Evolutionary conservation across 2,329 filamentous ascomycete species (phyloP).

Genomic region (Arthroderma sp.): DNA sequence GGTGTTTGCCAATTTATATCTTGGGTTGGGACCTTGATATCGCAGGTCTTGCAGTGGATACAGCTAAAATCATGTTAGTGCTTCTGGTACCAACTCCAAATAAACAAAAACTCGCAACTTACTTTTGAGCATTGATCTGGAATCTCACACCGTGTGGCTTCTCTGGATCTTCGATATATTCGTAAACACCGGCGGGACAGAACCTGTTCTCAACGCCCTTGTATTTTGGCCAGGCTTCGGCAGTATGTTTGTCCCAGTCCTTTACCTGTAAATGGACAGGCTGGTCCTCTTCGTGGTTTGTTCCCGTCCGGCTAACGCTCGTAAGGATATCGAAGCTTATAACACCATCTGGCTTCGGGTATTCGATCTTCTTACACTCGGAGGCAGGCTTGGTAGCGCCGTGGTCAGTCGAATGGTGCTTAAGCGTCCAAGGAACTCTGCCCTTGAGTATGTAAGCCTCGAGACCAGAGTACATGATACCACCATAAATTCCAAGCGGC

Average conservation of each 20-base stretch:
- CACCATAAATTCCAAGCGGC: conserved; percentile 76
- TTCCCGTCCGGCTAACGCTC: conserved; percentile 85
- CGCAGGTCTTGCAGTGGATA: conserved; percentile 98
- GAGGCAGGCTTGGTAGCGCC: conserved; percentile 68
- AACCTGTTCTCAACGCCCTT: conserved; percentile 93
- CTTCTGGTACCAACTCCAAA: not conserved
- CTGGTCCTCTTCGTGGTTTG: conserved; percentile 97
- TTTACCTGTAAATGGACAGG: conserved; percentile 89
- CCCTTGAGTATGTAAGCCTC: conserved; percentile 83
- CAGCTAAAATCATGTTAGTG: conserved; percentile 46
- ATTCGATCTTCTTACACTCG: conserved; percentile 76
- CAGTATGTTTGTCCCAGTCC: conserved; percentile 85
- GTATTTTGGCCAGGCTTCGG: conserved; percentile 70
- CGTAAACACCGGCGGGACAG: conserved; percentile 93
- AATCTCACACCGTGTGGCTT: conserved; percentile 85
- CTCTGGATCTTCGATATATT: conserved; percentile 84
- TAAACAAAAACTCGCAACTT: conserved; percentile 33
- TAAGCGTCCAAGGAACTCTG: conserved; percentile 79
- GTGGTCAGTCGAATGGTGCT: conserved; percentile 66
- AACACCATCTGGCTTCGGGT: conserved; percentile 90
- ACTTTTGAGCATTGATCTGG: conserved; percentile 97
- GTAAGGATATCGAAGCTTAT: conserved; percentile 94
- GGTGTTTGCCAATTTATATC: conserved; percentile 97
- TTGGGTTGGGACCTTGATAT: conserved; percentile 93
- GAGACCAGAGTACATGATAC: conserved; percentile 81